phyloP scores from a whole-genome alignment of 2,329 filamentous ascomycete genomes.

The Volutella citrinella region DNA sequence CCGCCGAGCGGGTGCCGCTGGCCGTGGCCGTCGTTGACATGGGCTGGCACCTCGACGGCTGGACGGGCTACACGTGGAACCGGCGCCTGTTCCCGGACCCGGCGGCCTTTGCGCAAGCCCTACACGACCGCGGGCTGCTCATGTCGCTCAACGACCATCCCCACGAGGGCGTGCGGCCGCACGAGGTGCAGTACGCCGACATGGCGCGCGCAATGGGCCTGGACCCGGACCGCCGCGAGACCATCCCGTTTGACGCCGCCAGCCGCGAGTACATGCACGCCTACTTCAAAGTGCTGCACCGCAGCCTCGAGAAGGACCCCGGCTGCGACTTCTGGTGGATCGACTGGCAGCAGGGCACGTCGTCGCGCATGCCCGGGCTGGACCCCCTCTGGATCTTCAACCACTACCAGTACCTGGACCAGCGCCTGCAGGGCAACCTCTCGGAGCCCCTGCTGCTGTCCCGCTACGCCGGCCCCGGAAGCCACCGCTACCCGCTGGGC shows the following conservation, averaged over 20 bases:
- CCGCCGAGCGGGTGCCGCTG: constrained; percentile 48
- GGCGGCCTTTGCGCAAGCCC: constrained; percentile 43
- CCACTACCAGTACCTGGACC: constrained; percentile 61
- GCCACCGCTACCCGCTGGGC: constrained; percentile 61
- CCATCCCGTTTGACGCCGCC: constrained; percentile 56
- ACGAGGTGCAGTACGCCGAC: constrained; percentile 54
- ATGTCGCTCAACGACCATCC: constrained; percentile 62
- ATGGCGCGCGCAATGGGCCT: constrained; percentile 51
- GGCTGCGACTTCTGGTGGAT: constrained; percentile 66
- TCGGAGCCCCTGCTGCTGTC: constrained; percentile 56
- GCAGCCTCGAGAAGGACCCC: constrained; percentile 50
- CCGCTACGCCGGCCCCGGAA: constrained; percentile 59
- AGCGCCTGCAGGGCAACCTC: constrained; percentile 30
- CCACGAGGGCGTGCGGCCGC: constrained; percentile 52
- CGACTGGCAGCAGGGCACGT: constrained; percentile 63
- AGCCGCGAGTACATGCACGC: constrained; percentile 53
- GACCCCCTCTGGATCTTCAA: constrained; percentile 65
- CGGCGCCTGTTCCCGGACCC: constrained; percentile 50
- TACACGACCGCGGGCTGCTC: constrained; percentile 52
- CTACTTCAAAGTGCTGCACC: constrained; percentile 56
- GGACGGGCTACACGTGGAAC: constrained; percentile 60
- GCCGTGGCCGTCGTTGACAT: constrained; percentile 62
- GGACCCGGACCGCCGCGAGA: constrained; percentile 46
- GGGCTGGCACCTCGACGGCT: constrained; percentile 61
- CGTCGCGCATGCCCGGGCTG: constrained; percentile 52